phyloP scores from a whole-genome alignment of 495 filamentous ascomycete genomes.

The Penicillium nucicola region DNA sequence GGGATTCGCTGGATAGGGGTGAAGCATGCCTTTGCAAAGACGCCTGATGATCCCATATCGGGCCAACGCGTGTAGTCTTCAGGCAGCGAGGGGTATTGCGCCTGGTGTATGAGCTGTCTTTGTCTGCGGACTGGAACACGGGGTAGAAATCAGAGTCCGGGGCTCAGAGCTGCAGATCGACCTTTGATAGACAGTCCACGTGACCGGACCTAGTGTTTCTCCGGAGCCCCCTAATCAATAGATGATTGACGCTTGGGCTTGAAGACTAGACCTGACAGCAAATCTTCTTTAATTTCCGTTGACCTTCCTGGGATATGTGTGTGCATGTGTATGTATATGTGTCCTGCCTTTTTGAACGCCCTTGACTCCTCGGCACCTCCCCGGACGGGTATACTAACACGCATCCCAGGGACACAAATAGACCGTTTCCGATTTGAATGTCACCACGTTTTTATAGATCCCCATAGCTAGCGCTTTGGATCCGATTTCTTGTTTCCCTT shows the following conservation, averaged over 20 bases:
- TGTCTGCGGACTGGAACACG: neutral
- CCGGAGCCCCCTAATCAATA: conserved; percentile 25
- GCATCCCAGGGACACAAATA: conserved; percentile 19
- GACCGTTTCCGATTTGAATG: conserved; percentile 20
- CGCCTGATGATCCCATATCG: conserved; percentile 29
- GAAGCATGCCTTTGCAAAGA: conserved; percentile 30
- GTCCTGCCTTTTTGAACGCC: neutral
- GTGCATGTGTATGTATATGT: neutral
- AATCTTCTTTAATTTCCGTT: conserved; percentile 11
- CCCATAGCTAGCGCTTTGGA: conserved; percentile 13
- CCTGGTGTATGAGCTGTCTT: neutral
- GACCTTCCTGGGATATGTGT: conserved; percentile 15
- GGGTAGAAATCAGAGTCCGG: neutral
- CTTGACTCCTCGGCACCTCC: conserved; percentile 2
- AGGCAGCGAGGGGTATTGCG: no score
- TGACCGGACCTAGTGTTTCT: conserved; percentile 19
- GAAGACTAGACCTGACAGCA: conserved; percentile 23
- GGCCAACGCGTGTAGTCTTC: no score
- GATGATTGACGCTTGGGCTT: conserved; percentile 23
- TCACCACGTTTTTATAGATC: conserved; percentile 14
- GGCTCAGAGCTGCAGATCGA: no score
- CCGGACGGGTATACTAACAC: conserved; percentile 27
- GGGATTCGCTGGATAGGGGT: conserved; percentile 1
- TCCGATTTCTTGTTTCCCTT: neutral
- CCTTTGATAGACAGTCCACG: conserved; percentile 12